Evolutionary conservation across 805 yeast genomes (phyloP), one percentile per base, ranked within the genome.

Genomic region (Yarrowia bubula): DNA sequence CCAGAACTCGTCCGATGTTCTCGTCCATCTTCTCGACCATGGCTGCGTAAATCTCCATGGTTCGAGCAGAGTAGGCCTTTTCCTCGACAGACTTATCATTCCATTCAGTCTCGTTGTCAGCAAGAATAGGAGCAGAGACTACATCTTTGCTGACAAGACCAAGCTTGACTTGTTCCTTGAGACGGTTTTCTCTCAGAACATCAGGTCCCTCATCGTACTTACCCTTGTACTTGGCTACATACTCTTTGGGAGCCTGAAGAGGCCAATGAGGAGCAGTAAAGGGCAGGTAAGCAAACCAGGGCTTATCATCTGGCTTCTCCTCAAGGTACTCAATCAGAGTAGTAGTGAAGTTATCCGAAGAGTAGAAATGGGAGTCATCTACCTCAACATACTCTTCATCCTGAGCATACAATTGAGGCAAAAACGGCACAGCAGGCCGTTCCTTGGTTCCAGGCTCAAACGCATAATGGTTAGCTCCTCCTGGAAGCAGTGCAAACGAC

Each of bases 211-310:
- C 75, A 66, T 79, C 80, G 68, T 82, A 80, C 13, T 72, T 66
- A 6, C 84, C 83, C 64, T 76, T 75, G 71, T 84, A 82, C 66
- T 82, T 81, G 7, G 73, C 77, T 58, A 83, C 75, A 6, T 75
- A 70, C 8, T 80, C 80, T 53, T 72, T 72, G n/a, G 86, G 86
- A 0, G 87, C 87, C 72, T 84, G 87, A 69, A 79, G 78, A 14
- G 87, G 87, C 87, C 87, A 84, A 69, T 84, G 87, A 2, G 87
- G 87, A 0, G 87, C 87, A 5, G 86, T 83, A 68, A 81, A 84
- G 11, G 87, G 84, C 66, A 84, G 74, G 22, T 76, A 72, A 2
- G 85, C 84, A 64, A 83, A 81, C 67, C 81, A 84, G 11, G 87
- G 87, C 69, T 81, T 74, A 4, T 67, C 64, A 3, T 71, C 69